phyloP scores from a whole-genome alignment of 495 filamentous ascomycete species.

The Penicillium pulvis region DNA sequence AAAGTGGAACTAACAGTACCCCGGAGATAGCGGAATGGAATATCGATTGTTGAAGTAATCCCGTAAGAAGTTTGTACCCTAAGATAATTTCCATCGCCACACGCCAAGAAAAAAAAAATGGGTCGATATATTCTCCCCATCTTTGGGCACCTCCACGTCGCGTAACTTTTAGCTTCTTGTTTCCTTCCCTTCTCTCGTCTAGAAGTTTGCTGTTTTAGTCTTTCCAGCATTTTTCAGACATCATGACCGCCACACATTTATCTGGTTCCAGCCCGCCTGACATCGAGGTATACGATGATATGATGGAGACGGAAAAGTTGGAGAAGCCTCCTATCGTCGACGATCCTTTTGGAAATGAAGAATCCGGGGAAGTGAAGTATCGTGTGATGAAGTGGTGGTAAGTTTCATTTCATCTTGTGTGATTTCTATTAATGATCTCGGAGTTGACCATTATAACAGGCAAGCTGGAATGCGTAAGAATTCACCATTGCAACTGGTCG shows the following conservation, averaged over 20 bases:
- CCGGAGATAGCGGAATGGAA: background rate
- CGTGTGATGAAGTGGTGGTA: conserved; percentile 44
- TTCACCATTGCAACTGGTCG: background rate
- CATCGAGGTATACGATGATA: conserved; percentile 21
- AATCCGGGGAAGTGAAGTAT: conserved; percentile 37
- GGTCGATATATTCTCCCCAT: conserved; percentile 18
- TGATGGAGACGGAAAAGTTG: conserved; percentile 20
- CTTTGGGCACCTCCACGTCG: conserved; percentile 21
- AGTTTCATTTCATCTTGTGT: conserved; percentile 8
- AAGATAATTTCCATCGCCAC: conserved; percentile 20
- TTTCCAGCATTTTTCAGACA: background rate
- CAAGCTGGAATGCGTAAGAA: conserved; percentile 32
- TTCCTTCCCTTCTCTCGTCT: conserved; percentile 9
- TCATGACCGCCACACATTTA: conserved; percentile 20
- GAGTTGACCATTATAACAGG: conserved; percentile 15
- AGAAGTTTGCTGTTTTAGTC: background rate
- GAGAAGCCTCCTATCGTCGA: conserved; percentile 17
- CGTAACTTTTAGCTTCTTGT: conserved; percentile 11
- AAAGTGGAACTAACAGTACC: background rate
- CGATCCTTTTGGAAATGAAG: conserved; percentile 42
- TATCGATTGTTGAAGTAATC: background rate
- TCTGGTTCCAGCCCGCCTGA: conserved; percentile 14
- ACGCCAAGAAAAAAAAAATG: conserved; percentile 30
- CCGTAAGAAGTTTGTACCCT: conserved; percentile 3
- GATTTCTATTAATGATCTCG: background rate